phyloP scores from a whole-genome alignment of 495 filamentous ascomycete species.

The Hypomontagnella monticulosa region DNA sequence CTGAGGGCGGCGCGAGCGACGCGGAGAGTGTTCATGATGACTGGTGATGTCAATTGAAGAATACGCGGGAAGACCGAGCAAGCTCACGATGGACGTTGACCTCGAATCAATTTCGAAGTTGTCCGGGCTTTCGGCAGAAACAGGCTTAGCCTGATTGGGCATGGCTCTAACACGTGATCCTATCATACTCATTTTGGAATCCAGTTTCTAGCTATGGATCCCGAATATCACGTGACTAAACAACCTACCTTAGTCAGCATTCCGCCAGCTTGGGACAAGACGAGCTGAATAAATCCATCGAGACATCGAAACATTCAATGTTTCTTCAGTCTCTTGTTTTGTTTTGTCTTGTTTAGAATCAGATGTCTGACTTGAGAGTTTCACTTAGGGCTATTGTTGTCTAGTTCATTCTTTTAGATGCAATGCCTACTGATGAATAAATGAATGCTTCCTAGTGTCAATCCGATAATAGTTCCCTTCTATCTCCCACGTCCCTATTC shows the following conservation, averaged over 20 bases:
- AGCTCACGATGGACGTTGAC: slow-evolving; percentile 46
- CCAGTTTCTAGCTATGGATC: not conserved
- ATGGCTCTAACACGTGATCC: slow-evolving; percentile 31
- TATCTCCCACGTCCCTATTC: no score
- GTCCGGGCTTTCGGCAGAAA: slow-evolving; percentile 52
- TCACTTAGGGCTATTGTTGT: no score
- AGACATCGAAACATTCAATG: no score
- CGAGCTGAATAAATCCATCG: no score
- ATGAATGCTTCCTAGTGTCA: no score
- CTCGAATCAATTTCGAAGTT: slow-evolving; percentile 54
- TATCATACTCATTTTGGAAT: not conserved
- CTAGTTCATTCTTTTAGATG: no score
- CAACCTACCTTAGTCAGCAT: slow-evolving; percentile 27
- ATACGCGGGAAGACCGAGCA: slow-evolving; percentile 41
- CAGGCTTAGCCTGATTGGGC: slow-evolving; percentile 31
- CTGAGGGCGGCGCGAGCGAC: slow-evolving; percentile 87
- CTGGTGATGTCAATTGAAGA: slow-evolving; percentile 61
- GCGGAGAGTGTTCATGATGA: slow-evolving; percentile 90
- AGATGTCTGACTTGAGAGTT: no score
- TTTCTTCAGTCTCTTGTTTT: no score
- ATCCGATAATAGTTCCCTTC: no score
- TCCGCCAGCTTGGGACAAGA: not conserved
- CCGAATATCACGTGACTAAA: slow-evolving; percentile 11
- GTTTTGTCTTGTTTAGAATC: no score
- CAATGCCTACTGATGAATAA: no score